Conservation (phyloP, 208 protist species). For the Wallacemonas rigidus region DNA sequence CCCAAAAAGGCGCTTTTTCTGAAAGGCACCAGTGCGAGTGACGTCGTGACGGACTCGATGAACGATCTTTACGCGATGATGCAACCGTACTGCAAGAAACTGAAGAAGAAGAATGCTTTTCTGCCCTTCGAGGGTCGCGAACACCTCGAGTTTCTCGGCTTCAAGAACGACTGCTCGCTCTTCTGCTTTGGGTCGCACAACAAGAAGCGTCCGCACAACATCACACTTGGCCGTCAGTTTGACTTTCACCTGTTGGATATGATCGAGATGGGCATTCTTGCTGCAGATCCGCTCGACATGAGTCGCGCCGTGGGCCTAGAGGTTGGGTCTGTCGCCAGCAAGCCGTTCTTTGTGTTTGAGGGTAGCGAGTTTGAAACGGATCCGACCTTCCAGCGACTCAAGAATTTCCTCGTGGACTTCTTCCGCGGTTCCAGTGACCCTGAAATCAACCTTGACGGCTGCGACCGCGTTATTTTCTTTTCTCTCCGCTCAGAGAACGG, state of each 20-base stretch:
- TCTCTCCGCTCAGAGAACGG: constrained; percentile 76
- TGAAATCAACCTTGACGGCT: constrained; percentile 76
- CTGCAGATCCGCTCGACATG: constrained; percentile 78
- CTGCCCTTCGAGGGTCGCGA: constrained; percentile 82
- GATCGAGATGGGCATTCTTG: constrained; percentile 85
- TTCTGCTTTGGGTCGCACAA: constrained; percentile 86
- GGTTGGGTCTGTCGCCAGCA: constrained; percentile 69
- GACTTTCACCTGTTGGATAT: constrained; percentile 92
- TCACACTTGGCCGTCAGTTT: constrained; percentile 85
- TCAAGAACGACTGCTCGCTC: constrained; percentile 93
- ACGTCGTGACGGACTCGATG: constrained; percentile 72
- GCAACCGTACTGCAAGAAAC: constrained; percentile 77
- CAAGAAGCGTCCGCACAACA: constrained; percentile 91
- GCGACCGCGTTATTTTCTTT: constrained; percentile 80
- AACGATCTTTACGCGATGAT: constrained; percentile 77
- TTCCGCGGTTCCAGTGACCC: constrained; percentile 75
- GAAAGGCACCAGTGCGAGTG: constrained; percentile 57
- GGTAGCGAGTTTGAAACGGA: constrained; percentile 77
- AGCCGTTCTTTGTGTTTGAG: constrained; percentile 89
- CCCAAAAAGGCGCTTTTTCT: constrained; percentile 82
- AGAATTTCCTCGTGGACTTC: constrained; percentile 86
- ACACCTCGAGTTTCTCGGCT: constrained; percentile 88
- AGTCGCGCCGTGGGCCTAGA: constrained; percentile 43
- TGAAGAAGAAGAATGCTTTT: constrained; percentile 86
- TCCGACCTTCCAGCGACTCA: constrained; percentile 70